Conservation (phyloP, 495 filamentous ascomycete species). For the Ramalina intermedia region DNA sequence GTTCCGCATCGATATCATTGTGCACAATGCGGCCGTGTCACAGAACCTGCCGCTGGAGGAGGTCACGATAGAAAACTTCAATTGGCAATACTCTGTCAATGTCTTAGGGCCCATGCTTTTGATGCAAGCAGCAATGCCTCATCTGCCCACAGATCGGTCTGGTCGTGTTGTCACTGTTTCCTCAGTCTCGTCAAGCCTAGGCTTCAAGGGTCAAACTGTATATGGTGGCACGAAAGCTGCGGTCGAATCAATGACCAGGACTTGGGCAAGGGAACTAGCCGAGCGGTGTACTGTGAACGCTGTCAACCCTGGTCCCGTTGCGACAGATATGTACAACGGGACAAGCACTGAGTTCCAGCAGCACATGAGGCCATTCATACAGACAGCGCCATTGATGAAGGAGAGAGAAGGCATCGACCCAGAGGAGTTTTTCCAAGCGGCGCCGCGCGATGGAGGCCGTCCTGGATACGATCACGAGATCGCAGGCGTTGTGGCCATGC, state of each 20-base stretch:
- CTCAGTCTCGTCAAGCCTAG: conserved; percentile 51
- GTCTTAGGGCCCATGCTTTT: conserved; percentile 76
- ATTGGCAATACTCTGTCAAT: conserved; percentile 63
- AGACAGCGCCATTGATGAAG: conserved; percentile 52
- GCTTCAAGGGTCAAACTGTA: conserved; percentile 56
- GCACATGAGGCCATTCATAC: conserved; percentile 44
- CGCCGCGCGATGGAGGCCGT: conserved; percentile 50
- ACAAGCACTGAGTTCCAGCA: conserved; percentile 39
- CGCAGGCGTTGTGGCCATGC: conserved; percentile 73
- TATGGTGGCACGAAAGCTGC: conserved; percentile 88
- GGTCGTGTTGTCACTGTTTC: conserved; percentile 73
- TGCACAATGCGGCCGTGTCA: conserved; percentile 77
- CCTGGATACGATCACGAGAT: conserved; percentile 62
- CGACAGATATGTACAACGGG: conserved; percentile 59
- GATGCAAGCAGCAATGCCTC: conserved; percentile 51
- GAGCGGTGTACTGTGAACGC: conserved; percentile 73
- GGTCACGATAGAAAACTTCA: conserved; percentile 45
- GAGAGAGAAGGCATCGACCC: conserved; percentile 40
- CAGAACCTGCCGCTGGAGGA: conserved; percentile 44
- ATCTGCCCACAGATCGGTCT: conserved; percentile 57
- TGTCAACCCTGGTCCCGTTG: conserved; percentile 77
- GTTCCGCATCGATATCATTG: conserved; percentile 68
- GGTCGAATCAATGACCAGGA: conserved; percentile 81
- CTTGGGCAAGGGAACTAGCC: conserved; percentile 69
- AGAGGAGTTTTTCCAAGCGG: conserved; percentile 43